phyloP scores from a whole-genome alignment of 495 filamentous ascomycete genomes.

The Aspergillus affinis region DNA sequence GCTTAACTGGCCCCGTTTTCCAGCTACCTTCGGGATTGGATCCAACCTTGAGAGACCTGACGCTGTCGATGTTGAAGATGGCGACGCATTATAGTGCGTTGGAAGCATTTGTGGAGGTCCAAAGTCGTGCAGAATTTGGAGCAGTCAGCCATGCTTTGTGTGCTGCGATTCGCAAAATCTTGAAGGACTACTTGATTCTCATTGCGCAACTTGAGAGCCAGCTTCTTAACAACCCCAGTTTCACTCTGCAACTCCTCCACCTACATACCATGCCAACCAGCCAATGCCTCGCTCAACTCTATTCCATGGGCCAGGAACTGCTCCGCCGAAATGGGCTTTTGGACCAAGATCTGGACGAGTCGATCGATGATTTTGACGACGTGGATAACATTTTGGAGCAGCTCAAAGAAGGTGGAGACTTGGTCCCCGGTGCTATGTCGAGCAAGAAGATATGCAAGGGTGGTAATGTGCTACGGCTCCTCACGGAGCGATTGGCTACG shows the following conservation, averaged over 20 bases:
- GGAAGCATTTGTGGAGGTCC: constrained; percentile 90
- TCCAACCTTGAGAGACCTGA: constrained; percentile 85
- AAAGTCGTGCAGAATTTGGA: constrained; percentile 89
- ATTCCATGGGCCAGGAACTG: constrained; percentile 81
- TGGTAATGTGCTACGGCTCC: constrained; percentile 78
- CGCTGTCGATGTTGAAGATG: constrained; percentile 88
- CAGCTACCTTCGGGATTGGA: constrained; percentile 81
- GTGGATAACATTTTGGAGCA: constrained; percentile 88
- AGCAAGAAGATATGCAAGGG: constrained; percentile 94
- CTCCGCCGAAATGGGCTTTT: constrained; percentile 82
- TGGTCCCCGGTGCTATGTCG: constrained; percentile 71
- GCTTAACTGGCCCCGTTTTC: constrained; percentile 76
- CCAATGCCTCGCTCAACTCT: constrained; percentile 86
- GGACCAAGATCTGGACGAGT: constrained; percentile 82
- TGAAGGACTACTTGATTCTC: constrained; percentile 91
- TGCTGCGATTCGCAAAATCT: constrained; percentile 82
- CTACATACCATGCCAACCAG: constrained; percentile 85
- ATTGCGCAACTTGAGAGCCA: constrained; percentile 92
- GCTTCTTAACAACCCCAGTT: constrained; percentile 78
- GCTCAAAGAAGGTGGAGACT: constrained; percentile 73
- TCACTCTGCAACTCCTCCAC: constrained; percentile 89
- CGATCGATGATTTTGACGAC: constrained; percentile 75
- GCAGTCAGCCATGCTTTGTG: constrained; percentile 96
- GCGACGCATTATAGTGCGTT: constrained; percentile 89
- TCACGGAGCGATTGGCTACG: constrained; percentile 78